Evolutionary conservation across 345 rosid genomes (phyloP).

Genomic region (Anacardium occidentale): DNA sequence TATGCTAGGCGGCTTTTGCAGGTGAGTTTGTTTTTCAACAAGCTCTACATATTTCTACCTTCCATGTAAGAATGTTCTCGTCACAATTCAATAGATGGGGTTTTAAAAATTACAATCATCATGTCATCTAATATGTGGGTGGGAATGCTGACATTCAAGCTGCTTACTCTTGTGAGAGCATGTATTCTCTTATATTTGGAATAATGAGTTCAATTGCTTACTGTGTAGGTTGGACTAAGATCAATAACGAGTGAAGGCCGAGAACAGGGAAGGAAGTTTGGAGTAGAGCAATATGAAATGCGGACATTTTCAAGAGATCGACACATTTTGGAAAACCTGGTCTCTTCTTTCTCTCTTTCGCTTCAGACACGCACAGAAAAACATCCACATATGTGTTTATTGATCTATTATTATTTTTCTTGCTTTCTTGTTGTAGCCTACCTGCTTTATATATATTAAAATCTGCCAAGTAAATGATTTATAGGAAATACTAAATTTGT

Average conservation of each 20-base stretch:
- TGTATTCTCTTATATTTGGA: background rate
- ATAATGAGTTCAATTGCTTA: constrained; percentile 12
- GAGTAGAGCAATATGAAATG: constrained; percentile 97
- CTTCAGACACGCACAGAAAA: background rate
- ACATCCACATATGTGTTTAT: background rate
- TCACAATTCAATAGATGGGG: background rate
- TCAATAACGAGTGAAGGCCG: constrained; percentile 85
- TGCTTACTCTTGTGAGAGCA: background rate
- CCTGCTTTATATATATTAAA: background rate
- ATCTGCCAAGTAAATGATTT: background rate
- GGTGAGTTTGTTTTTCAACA: constrained; percentile 37
- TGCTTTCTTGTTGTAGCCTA: background rate
- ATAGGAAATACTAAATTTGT: background rate
- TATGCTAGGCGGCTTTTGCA: constrained; percentile 86
- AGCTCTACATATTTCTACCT: background rate
- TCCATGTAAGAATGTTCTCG: background rate
- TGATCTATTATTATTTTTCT: background rate
- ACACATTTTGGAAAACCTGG: constrained; percentile 77
- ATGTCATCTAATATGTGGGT: background rate
- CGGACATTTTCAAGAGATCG: constrained; percentile 83
- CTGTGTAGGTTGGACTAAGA: constrained; percentile 82
- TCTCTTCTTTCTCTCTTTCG: constrained; percentile 34
- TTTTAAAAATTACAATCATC: background rate
- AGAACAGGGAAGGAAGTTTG: constrained; percentile 87
- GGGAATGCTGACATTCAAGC: background rate